Evolutionary conservation across 768 basidiomycete genomes (phyloP).

Genomic region (Chlorophyllum brunneum): DNA sequence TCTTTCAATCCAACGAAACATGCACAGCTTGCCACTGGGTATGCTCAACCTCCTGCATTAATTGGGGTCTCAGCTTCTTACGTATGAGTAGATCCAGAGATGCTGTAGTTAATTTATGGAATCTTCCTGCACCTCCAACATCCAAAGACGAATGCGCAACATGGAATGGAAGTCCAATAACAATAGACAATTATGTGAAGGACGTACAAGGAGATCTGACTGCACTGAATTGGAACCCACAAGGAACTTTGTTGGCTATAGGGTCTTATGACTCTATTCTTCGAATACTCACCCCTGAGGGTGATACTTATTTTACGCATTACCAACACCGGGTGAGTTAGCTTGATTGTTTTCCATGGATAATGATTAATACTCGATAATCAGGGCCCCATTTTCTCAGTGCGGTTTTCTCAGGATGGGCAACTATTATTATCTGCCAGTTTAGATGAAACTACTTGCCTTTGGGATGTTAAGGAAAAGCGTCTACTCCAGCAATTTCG

Average conservation of each 20-base stretch:
- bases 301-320: conserved; percentile 60
- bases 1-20: conserved; percentile 68
- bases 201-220: conserved; percentile 61
- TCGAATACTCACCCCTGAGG: conserved; percentile 59
- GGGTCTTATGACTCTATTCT: conserved; percentile 75
- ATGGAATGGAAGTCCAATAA: conserved; percentile 32
- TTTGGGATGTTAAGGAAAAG: conserved; percentile 73
- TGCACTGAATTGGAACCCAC: conserved; percentile 71
- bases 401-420: conserved; percentile 71
- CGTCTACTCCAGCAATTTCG: conserved; percentile 59
- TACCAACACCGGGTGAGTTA: conserved; percentile 59
- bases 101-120: conserved; percentile 71
- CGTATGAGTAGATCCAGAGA: conserved; percentile 61
- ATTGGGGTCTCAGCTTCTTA: neutral
- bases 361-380: conserved; percentile 26
- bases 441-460: conserved; percentile 70
- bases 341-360: conserved; percentile 4
- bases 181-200: conserved; percentile 46
- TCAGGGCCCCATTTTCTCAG: conserved; percentile 80
- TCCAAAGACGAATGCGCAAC: conserved; percentile 26
- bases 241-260: conserved; percentile 71
- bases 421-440: conserved; percentile 74
- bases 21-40: conserved; percentile 73
- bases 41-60: conserved; percentile 20
- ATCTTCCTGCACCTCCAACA: conserved; percentile 43